Conservation (phyloP, 768 basidiomycete genomes). For the Leccinellum luteum region DNA sequence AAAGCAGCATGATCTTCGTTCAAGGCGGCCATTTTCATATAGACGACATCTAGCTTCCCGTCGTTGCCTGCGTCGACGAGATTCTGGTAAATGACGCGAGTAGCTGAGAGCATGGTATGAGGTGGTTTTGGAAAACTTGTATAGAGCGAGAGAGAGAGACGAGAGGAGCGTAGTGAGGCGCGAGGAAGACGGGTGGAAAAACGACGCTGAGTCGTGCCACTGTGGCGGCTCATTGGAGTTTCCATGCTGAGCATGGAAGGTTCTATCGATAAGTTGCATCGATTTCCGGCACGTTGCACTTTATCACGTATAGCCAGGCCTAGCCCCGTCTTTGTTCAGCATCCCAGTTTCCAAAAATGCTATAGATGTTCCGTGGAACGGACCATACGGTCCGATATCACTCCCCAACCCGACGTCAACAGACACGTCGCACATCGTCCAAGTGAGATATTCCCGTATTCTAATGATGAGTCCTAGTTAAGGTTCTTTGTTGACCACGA, state of each 20-base stretch:
- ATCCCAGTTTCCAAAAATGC: conserved; percentile 1
- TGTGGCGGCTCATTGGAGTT: not conserved
- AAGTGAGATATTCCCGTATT: not conserved
- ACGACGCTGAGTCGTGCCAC: conserved; percentile 1
- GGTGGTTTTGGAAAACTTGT: not conserved
- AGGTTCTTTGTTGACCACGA: not conserved
- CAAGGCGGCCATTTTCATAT: conserved; percentile 19
- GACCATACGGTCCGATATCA: not conserved
- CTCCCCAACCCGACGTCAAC: not conserved
- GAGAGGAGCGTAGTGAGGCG: not conserved
- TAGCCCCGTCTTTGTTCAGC: not conserved
- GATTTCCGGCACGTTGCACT: not conserved
- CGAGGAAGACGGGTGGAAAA: conserved; percentile 4
- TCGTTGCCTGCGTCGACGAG: conserved; percentile 26
- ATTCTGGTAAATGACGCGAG: conserved; percentile 27
- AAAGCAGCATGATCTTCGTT: conserved; percentile 23
- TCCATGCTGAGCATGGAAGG: not conserved
- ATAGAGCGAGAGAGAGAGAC: conserved; percentile 5
- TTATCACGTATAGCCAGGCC: not conserved
- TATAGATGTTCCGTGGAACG: not conserved
- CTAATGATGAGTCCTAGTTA: not conserved
- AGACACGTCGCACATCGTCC: not conserved
- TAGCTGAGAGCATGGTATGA: conserved; percentile 6
- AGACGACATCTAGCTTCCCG: conserved; percentile 16
- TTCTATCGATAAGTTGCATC: not conserved